phyloP scores from a whole-genome alignment of 805 yeast genomes.

The Candida patagonica region DNA sequence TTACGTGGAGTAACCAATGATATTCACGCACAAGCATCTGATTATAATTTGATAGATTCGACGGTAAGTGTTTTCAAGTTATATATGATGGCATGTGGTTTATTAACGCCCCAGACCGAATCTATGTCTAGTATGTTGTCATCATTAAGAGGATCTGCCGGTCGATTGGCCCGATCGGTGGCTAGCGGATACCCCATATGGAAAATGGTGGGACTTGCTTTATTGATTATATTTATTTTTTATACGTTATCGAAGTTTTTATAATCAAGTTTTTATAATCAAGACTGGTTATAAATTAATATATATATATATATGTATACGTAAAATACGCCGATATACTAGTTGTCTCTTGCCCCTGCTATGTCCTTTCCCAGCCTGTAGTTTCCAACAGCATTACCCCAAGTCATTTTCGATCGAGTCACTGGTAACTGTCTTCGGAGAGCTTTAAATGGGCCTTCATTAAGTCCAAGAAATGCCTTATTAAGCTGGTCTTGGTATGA shows the following conservation, averaged over 20 bases:
- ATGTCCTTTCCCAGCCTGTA: conserved; percentile 59
- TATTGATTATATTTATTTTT: conserved; percentile 44
- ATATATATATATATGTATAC: background rate
- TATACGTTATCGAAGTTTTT: conserved; percentile 47
- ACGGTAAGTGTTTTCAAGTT: conserved; percentile 34
- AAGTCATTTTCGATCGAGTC: conserved; percentile 81
- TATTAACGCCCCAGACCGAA: conserved; percentile 26
- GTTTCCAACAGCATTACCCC: conserved; percentile 91
- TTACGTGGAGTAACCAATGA: conserved; percentile 60
- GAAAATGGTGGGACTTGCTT: conserved; percentile 49
- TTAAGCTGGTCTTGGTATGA: conserved; percentile 51
- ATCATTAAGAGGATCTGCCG: conserved; percentile 43
- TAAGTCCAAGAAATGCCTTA: conserved; percentile 56
- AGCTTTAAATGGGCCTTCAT: conserved; percentile 72
- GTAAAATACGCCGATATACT: background rate
- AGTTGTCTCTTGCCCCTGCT: conserved; percentile 9
- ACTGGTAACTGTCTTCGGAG: conserved; percentile 88
- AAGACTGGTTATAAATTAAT: background rate
- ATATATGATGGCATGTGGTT: background rate
- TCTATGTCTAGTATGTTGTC: conserved; percentile 42
- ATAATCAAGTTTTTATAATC: conserved; percentile 14
- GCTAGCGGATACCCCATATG: conserved; percentile 48
- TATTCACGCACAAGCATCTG: conserved; percentile 53
- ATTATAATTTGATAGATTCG: conserved; percentile 32
- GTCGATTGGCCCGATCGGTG: conserved; percentile 46